phyloP scores from a whole-genome alignment of 441 rosid genomes.

The Populus tomentosa region DNA sequence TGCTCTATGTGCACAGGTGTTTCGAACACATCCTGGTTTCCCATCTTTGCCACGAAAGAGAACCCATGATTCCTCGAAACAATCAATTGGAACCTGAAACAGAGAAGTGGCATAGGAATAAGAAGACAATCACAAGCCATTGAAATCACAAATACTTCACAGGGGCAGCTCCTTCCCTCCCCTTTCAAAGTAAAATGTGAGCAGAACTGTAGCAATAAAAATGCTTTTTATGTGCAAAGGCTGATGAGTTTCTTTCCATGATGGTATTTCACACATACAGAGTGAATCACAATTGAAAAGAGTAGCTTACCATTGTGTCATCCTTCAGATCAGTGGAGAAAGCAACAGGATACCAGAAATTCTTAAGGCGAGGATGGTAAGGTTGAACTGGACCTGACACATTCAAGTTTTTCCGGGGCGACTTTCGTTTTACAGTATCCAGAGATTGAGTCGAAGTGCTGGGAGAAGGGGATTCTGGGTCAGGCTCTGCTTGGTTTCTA shows the following conservation, averaged over 20 bases:
- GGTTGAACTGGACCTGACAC: slow-evolving; percentile 89
- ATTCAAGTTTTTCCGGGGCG: slow-evolving; percentile 60
- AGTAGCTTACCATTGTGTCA: slow-evolving; percentile 71
- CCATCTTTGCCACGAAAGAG: slow-evolving; percentile 83
- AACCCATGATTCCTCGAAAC: slow-evolving; percentile 96
- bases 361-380: slow-evolving; percentile 65
- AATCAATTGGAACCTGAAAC: slow-evolving; percentile 78
- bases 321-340: slow-evolving; percentile 78
- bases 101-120: slow-evolving; percentile 1
- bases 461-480: slow-evolving; percentile 42
- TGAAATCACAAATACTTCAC: not conserved
- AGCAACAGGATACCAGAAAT: slow-evolving; percentile 92
- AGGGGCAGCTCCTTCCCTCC: not conserved
- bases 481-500: slow-evolving; percentile 41
- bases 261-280: not conserved
- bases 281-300: not conserved
- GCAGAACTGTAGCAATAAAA: not conserved
- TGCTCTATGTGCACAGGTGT: slow-evolving; percentile 96
- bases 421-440: slow-evolving; percentile 36
- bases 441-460: slow-evolving; percentile 36
- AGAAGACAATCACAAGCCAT: not conserved
- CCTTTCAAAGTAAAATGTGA: not conserved
- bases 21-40: slow-evolving; percentile 84
- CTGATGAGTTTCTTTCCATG: slow-evolving; percentile 25
- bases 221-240: not conserved